phyloP scores from a whole-genome alignment of 1,284 basidiomycete species.

The Rhodofomes roseus region DNA sequence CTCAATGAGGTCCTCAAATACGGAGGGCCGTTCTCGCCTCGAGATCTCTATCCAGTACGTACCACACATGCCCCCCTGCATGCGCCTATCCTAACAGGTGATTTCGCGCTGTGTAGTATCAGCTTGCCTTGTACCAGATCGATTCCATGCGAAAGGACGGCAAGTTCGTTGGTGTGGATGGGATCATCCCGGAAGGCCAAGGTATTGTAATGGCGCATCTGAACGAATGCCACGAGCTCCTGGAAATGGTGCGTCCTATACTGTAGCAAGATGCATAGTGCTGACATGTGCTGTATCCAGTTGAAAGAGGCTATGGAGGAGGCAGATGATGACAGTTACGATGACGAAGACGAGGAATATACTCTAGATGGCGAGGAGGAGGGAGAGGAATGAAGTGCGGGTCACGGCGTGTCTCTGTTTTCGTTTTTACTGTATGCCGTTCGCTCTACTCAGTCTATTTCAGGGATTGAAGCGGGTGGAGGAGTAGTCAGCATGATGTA shows the following conservation, averaged over 20 bases:
- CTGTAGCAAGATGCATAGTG: neutral
- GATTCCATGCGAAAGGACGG: constrained; percentile 92
- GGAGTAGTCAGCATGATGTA: neutral
- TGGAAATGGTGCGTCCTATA: constrained; percentile 73
- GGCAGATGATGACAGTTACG: constrained; percentile 51
- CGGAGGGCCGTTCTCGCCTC: constrained; percentile 92
- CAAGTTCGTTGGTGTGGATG: constrained; percentile 84
- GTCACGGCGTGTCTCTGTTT: neutral
- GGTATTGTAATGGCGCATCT: constrained; percentile 95
- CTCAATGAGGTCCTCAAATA: constrained; percentile 97
- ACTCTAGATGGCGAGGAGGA: constrained; percentile 22
- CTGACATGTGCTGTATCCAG: constrained; percentile 32
- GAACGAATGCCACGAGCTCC: constrained; percentile 93
- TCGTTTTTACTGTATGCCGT: neutral
- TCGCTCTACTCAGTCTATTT: neutral
- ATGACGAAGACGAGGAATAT: constrained; percentile 24
- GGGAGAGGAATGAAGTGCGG: constrained; percentile 18
- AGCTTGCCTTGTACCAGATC: constrained; percentile 93
- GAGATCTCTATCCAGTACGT: constrained; percentile 91
- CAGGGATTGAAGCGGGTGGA: no score
- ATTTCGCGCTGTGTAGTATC: constrained; percentile 57
- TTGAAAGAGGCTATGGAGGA: constrained; percentile 79
- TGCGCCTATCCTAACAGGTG: neutral
- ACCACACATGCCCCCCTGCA: neutral
- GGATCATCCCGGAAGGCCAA: constrained; percentile 91